Evolutionary conservation across 2,329 filamentous ascomycete species (phyloP), one percentile per base, ranked within the genome.

Genomic region (Madurella fahalii): DNA sequence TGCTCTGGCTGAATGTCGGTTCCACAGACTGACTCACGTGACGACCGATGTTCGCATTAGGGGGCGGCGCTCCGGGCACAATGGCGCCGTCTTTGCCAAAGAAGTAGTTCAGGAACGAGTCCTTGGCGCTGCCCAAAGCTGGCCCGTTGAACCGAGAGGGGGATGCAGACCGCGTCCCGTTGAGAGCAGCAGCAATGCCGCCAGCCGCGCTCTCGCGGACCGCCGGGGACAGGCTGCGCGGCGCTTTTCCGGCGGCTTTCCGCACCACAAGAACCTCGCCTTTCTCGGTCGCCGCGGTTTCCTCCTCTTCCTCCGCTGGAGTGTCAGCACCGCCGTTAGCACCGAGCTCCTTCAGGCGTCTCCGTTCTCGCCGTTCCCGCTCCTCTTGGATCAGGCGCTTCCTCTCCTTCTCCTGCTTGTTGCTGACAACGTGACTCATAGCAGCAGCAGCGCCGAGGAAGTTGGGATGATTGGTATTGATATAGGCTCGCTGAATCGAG

Each of bases 391-490:
- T 77, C 41, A 89, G 72, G 40, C 80, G 82, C 70, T 90, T 92
- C 71, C 90, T 87, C 72, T 99, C 93, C 63, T 91, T 87, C 62
- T 99, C 94, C 69, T 97, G 91, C 74, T 94, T 96, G 68, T 88
- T 93, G 67, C 84, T 89, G 58, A 99, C 95, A 45, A 99, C 93
- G 46, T 94, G 91, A 62, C 90, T 93, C 94, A 99, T 99, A 59
- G 94, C 94, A 37, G 92, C 93, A 18, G 94, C 93, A 15, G 94
- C 94, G 43, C 94, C 94, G 15, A 97, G 83, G 76, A 99, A 99
- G 72, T 99, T 99, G 47, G 94, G 94, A 69, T 99, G 94, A 68
- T 99, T 99, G 41, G 94, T 99, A 76, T 99, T 99, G 75, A 99
- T 97, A 73, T 99, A 99, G 17, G 94, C 94, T 62, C 94, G 84